Base-by-base conservation (phyloP, 208 protist genomes). In the Phytomonas sp. region DNA sequence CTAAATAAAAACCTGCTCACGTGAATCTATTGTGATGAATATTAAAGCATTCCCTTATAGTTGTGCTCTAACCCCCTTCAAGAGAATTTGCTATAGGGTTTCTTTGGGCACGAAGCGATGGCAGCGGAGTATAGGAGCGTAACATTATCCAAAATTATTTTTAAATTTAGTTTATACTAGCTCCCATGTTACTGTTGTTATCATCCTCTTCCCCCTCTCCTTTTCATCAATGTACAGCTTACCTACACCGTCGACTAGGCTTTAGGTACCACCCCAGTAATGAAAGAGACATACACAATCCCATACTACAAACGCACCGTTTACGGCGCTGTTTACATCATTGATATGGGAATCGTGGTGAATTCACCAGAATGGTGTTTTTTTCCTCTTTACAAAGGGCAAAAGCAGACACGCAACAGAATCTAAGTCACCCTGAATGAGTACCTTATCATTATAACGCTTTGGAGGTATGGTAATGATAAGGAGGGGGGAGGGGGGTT, bases 1-100 rank as follows among this genome's bases (percentile, higher is more conserved):
- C 60, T 32, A 68, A 66, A 72, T 11, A 68, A 53, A 67, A 68
- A 20, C 1, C 15, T 2, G 40, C 15, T 23, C 40, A 46, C 40
- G 6, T 34, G 6, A 6, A 34, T 34, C 4, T 34, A 6, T 34
- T 34, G 33, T 34, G 33, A 34, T 34, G 33, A 1, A 34, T 34
- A 34, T 34, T 34, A 7, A 34, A 34, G 1, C 11, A 46, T 46
- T 8, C 40, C 40, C 11, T 17, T 46, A 46, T 8, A 46, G 13
- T 8, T 17, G 40, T 46, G 2, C 2, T 3, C 40, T 46, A 46
- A 15, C 11, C 11, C 7, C 40, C 40, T 20, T 23, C 1, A 46
- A 46, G 40, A 23, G 15, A 46, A 46, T 20, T 46, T 46, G 7
- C 40, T 20, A 23, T 46, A 17, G 7, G 13, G 11, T 2, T 20